Evolutionary conservation across 2,329 filamentous ascomycete genomes (phyloP).

Genomic region (Leptographium flavum): DNA sequence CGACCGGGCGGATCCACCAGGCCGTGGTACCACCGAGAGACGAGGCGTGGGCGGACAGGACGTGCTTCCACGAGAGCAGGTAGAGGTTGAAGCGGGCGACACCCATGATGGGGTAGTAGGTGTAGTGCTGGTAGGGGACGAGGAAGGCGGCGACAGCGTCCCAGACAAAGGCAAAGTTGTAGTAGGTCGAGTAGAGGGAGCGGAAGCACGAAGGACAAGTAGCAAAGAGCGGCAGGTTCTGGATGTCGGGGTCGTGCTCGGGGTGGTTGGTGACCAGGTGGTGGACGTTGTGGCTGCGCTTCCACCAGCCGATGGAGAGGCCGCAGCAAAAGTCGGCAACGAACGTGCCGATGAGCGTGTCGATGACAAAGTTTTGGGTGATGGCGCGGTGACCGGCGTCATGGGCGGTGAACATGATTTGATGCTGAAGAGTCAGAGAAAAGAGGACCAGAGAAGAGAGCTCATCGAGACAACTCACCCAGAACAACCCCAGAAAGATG

Average conservation of each 20-base stretch:
- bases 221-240: slow-evolving; percentile 57
- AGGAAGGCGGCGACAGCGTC: slow-evolving; percentile 45
- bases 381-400: slow-evolving; percentile 52
- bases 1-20: slow-evolving; percentile 53
- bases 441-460: slow-evolving; percentile 26
- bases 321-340: slow-evolving; percentile 52
- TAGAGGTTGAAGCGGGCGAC: slow-evolving; percentile 63
- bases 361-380: slow-evolving; percentile 40
- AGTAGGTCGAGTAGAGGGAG: slow-evolving; percentile 49
- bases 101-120: slow-evolving; percentile 54
- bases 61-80: slow-evolving; percentile 50
- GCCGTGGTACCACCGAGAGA: slow-evolving; percentile 41
- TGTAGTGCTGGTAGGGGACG: slow-evolving; percentile 47
- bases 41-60: slow-evolving; percentile 39
- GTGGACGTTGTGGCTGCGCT: slow-evolving; percentile 54
- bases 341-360: slow-evolving; percentile 47
- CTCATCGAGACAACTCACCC: slow-evolving; percentile 24
- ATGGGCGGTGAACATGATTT: slow-evolving; percentile 55
- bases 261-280: slow-evolving; percentile 52
- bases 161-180: slow-evolving; percentile 50
- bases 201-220: slow-evolving; percentile 51
- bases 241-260: slow-evolving; percentile 44
- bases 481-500: slow-evolving; percentile 45
- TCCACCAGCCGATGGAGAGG: slow-evolving; percentile 55
- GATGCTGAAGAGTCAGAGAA: slow-evolving; percentile 44